Conservation (phyloP, 2,329 filamentous ascomycete species). For the Colletotrichum spaethianum region DNA sequence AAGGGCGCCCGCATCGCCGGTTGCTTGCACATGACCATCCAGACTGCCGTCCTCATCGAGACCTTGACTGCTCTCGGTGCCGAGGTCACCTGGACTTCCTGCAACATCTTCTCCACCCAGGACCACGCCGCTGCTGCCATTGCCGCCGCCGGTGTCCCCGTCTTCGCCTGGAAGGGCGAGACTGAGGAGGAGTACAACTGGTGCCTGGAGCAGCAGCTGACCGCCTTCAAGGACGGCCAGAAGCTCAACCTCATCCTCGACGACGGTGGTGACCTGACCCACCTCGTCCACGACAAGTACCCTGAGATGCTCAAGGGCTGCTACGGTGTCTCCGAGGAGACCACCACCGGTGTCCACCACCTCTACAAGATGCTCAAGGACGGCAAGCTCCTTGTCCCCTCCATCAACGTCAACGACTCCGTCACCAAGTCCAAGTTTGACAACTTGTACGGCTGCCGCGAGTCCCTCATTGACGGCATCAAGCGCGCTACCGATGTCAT, state of each 20-base stretch:
- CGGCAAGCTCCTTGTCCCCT: conserved; percentile 88
- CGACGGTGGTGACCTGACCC: conserved; percentile 96
- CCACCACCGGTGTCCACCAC: conserved; percentile 99
- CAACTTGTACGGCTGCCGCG: conserved; percentile 99
- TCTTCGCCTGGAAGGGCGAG: conserved; percentile 87
- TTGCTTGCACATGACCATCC: conserved; percentile 99
- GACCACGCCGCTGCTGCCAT: conserved; percentile 99
- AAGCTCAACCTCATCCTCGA: conserved; percentile 99
- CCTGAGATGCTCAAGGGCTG: conserved; percentile 98
- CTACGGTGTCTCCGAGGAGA: conserved; percentile 99
- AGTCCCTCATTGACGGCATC: conserved; percentile 99
- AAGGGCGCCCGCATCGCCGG: conserved; percentile 96
- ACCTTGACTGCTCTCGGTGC: conserved; percentile 94
- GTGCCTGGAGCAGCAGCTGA: conserved; percentile 99
- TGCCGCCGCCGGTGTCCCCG: conserved; percentile 91
- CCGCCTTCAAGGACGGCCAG: conserved; percentile 96
- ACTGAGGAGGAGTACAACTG: conserved; percentile 99
- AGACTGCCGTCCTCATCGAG: conserved; percentile 99
- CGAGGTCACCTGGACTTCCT: conserved; percentile 98
- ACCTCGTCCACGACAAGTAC: conserved; percentile 98
- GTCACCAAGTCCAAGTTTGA: conserved; percentile 99
- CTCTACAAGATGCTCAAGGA: conserved; percentile 98
- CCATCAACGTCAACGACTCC: conserved; percentile 99
- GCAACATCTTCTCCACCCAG: conserved; percentile 99
- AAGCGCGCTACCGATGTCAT: conserved; percentile 99